Evolutionary conservation across 306 rosid genomes (phyloP).

Genomic region (Argentina anserina): DNA sequence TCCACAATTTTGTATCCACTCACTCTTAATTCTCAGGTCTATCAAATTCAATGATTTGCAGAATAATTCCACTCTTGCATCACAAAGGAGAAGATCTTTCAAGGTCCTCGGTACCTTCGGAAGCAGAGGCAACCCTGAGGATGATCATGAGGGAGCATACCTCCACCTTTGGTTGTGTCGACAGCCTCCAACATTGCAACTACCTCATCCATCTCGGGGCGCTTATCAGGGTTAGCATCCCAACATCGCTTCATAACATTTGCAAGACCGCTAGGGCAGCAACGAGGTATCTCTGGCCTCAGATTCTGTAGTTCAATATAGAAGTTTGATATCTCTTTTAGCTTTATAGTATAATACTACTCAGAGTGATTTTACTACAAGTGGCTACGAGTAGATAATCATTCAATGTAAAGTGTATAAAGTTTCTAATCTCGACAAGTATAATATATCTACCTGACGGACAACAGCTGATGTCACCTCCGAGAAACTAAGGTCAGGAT

Average conservation of each 20-base stretch:
- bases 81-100: conserved; percentile 31
- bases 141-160: conserved; percentile 92
- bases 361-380: not conserved
- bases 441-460: conserved; percentile 57
- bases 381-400: not conserved
- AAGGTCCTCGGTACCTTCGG: conserved; percentile 83
- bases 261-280: conserved; percentile 97
- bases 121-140: conserved; percentile 86
- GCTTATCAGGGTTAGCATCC: conserved; percentile 93
- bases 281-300: conserved; percentile 95
- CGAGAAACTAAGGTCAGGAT: conserved; percentile 93
- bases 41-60: conserved; percentile 38
- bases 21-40: conserved; percentile 24
- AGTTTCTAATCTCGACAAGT: not conserved
- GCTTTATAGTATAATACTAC: conserved; percentile 11
- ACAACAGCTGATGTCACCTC: conserved; percentile 97
- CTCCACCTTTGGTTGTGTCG: conserved; percentile 95
- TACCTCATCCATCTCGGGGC: conserved; percentile 98
- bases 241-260: conserved; percentile 99
- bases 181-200: conserved; percentile 86
- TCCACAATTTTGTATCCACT: conserved; percentile 40
- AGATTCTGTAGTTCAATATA: conserved; percentile 66
- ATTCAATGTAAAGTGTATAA: not conserved
- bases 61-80: conserved; percentile 23
- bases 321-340: conserved; percentile 6